Evolutionary conservation across 2,329 filamentous ascomycete species (phyloP).

Genomic region (Malbranchea zuffiana): DNA sequence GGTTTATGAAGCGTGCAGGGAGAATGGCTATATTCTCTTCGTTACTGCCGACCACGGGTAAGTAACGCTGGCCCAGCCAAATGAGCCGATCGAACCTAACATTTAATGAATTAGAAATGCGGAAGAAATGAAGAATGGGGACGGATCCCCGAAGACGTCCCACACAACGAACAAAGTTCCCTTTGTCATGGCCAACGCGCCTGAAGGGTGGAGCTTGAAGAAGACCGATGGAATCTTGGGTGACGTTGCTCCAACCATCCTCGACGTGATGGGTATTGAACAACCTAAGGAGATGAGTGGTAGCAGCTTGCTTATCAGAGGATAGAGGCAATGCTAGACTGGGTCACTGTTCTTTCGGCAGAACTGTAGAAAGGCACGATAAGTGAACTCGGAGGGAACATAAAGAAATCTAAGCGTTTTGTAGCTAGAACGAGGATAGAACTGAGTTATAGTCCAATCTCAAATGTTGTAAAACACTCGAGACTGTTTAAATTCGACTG

Average conservation of each 20-base stretch:
- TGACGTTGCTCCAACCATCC: conserved; percentile 89
- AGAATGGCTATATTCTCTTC: conserved; percentile 85
- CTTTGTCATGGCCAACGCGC: conserved; percentile 95
- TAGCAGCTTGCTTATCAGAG: conserved; percentile 67
- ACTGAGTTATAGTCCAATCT: too few relatives aligned
- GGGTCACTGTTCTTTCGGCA: too few relatives aligned
- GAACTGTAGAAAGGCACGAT: too few relatives aligned
- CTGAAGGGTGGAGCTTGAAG: conserved; percentile 75
- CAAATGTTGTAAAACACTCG: too few relatives aligned
- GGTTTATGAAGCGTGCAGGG: conserved; percentile 88
- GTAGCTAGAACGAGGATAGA: too few relatives aligned
- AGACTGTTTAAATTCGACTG: too few relatives aligned
- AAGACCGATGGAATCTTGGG: conserved; percentile 82
- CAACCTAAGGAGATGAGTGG: conserved; percentile 91
- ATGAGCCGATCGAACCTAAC: background rate
- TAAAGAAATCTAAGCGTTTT: conserved; percentile 9
- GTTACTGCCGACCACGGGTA: conserved; percentile 90
- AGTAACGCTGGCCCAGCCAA: conserved; percentile 21
- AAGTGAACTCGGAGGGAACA: too few relatives aligned
- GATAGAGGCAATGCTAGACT: too few relatives aligned
- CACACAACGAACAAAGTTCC: conserved; percentile 98
- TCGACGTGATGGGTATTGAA: conserved; percentile 80
- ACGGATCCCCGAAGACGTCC: conserved; percentile 93
- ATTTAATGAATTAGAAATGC: conserved; percentile 53
- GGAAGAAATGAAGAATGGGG: conserved; percentile 95